Base-by-base conservation (phyloP, 169 alveolate genomes). In the Fabrea salina region DNA sequence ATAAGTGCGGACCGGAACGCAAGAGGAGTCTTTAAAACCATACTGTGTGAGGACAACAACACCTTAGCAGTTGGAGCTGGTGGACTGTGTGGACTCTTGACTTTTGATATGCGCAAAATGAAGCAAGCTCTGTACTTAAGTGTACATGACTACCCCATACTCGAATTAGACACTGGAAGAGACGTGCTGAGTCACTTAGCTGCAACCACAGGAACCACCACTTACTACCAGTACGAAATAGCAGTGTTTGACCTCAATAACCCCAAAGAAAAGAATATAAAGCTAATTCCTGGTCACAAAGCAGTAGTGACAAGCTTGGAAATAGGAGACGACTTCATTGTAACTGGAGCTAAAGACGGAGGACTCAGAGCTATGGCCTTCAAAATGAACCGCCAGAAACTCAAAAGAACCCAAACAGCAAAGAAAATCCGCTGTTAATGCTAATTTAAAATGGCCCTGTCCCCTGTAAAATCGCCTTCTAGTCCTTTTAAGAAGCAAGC, bases 81-180 rank as follows among this genome's bases (percentile, higher is more conserved):
- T n/a, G 79, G 79, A 44, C 64, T 70, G 11, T 27, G 11, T 16
- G 79, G 79, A 5, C 59, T 70, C 4, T 11, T 1, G 1, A 47
- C 19, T 11, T 49, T 27, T 49, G 79, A 70, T 49, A 27, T 70
- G 64, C 40, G 79, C 7, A 22, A 22, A 7, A 13, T 35, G 5
- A 49, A 41, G 49, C 16, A 27, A 6, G n/a, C 35, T 22, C n/a
- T 27, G 6, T 47, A 68, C 76, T 82, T 76, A 51, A 57, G 67
- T 3, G 80, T 64, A 25, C 92, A 86, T 72, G 81, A 86, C 53
- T 86, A 86, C 75, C 92, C 85, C n/a, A 66, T 86, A 44, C 19
- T 81, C 16, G 79, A 66, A 25, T 71, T 79, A 40, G 84, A 67
- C 35, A 5, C 64, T 7, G 88, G 92, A 22, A 56, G 59, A 25